Base-by-base conservation (phyloP, 2,329 filamentous ascomycete genomes). In the Clarireedia monteithiana region DNA sequence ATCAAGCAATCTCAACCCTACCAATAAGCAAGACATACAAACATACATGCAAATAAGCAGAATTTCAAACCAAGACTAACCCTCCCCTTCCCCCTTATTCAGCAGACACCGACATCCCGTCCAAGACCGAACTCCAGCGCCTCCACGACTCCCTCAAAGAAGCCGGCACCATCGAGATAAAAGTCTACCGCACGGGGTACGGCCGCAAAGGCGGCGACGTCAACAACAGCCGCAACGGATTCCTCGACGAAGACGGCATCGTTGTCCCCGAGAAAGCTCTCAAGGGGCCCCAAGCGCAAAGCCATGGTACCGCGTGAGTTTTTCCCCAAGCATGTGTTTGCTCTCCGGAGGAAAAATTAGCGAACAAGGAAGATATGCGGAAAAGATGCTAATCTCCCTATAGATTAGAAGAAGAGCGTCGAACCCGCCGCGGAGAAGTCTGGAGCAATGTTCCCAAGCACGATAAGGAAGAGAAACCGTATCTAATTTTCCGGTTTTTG, bases 241-340 rank as follows among this genome's bases (percentile, higher is more conserved):
- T 59, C 40, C 9, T 57, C 5, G 30, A 39, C 4, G 23, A 48
- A 6, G 10, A 47, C 2, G 15, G 20, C 17, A 34, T 7, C 0
- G 24, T 46, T 1, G 57, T 64, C 3, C 61, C 59, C 1, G 62
- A 65, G 47, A 62, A 54, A 24, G 58, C 60, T 12, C 34, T 65
- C 10, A 64, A 62, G 7, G 56, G 57, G 6, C 9, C 42, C 26
- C 49, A 60, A 4, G 56, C 55, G 2, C 60, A 60, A n/a, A 59
- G 50, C 24, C 62, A 65, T 39, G 47, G 59, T 15, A 59, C 56
- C 10, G 27, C 24, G 64, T 66, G 27, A 48, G 57, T 55, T 58
- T 4, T 2, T 6, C 20, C 6, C 2, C 10, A 30, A 9, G 10
- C 27, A 30, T 10, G 6, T 30, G 7, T 30, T 30, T 9, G 27